Conservation (phyloP, 805 yeast genomes). For the Maudiozyma barnettii region DNA sequence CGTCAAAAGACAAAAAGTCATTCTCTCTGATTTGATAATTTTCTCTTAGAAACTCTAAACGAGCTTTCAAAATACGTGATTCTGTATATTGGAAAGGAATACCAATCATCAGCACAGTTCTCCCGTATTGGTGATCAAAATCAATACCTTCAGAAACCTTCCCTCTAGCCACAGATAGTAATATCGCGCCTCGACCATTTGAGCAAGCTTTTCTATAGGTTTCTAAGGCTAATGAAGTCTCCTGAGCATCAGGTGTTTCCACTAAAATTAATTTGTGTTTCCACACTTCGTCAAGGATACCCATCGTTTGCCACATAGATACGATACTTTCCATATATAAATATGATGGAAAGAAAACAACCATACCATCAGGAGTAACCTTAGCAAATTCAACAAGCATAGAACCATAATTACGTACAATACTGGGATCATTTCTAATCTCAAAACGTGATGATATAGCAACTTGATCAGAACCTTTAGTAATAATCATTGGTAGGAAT, state of each 20-base stretch:
- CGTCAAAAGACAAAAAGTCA: slow-evolving; percentile 94
- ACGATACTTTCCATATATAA: slow-evolving; percentile 96
- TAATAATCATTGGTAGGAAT: slow-evolving; percentile 88
- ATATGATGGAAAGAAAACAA: slow-evolving; percentile 94
- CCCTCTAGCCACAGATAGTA: slow-evolving; percentile 96
- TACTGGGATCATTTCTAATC: slow-evolving; percentile 95
- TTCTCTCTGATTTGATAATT: slow-evolving; percentile 87
- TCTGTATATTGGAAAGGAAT: slow-evolving; percentile 99
- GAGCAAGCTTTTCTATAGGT: slow-evolving; percentile 94
- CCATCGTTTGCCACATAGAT: slow-evolving; percentile 98
- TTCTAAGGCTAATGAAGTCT: slow-evolving; percentile 89
- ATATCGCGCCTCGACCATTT: slow-evolving; percentile 94
- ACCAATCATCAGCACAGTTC: slow-evolving; percentile 97
- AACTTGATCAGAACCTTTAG: slow-evolving; percentile 97
- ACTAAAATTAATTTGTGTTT: slow-evolving; percentile 89
- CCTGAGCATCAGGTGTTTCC: slow-evolving; percentile 99
- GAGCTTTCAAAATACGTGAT: slow-evolving; percentile 88
- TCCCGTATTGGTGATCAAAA: slow-evolving; percentile 96
- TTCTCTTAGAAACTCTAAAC: slow-evolving; percentile 87
- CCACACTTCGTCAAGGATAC: slow-evolving; percentile 97
- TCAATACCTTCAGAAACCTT: slow-evolving; percentile 98
- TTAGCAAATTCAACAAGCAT: slow-evolving; percentile 85
- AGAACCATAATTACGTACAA: slow-evolving; percentile 93
- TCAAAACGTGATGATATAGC: slow-evolving; percentile 94
- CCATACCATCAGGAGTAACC: slow-evolving; percentile 96